Base-by-base conservation (phyloP, 2,329 filamentous ascomycete genomes). In the Penicillium brevicompactum region DNA sequence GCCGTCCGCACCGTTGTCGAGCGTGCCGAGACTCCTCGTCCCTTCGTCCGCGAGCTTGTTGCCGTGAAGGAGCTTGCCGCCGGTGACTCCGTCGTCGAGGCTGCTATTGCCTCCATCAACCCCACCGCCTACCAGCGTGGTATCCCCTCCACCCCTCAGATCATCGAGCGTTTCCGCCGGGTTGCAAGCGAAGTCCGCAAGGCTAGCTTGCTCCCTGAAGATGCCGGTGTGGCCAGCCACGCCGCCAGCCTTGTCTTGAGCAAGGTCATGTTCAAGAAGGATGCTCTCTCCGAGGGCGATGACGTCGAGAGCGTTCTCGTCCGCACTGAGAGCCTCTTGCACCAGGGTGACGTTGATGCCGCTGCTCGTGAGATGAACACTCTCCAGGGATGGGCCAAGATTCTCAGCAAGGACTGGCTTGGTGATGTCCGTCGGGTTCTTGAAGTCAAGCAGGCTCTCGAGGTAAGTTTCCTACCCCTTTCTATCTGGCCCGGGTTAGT, bases 251-350 rank as follows among this genome's bases (percentile, higher is more conserved):
- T 91, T 74, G 82, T 95, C 45, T 81, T 99, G 67, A 96, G 91
- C 81, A 95, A 96, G 78, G 83, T 97, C 49, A 86, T 97, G 79
- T 97, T 99, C 84, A 92, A 91, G 82, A 97, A 97, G 84, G 87
- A 89, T 69, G 90, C 89, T 9, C 81, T 94, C 45, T 89, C 91
- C 0, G 86, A 86, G 22, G 92, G 93, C 18, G 84, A 91, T 65
- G 93, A 97, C 69, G 93, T 97, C 21, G 94, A 99, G 82, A 95
- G 92, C 68, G 88, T 97, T 56, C 83, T 99, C 45, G 90, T 90
- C 2, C 84, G 94, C 60, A 93, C 94, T 1, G 92, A 99, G 77
- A 92, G 87, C 7, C 84, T 91, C 65, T 83, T 99, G 18, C 92
- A 99, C 78, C 91, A 97, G 77, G 94, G 94, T 21, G 88, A 97